These are phyloP conservation scores for Mycena albidolilacea DNA, from an alignment of 768 basidiomycete species.

Conservation along the genomic window DNA sequence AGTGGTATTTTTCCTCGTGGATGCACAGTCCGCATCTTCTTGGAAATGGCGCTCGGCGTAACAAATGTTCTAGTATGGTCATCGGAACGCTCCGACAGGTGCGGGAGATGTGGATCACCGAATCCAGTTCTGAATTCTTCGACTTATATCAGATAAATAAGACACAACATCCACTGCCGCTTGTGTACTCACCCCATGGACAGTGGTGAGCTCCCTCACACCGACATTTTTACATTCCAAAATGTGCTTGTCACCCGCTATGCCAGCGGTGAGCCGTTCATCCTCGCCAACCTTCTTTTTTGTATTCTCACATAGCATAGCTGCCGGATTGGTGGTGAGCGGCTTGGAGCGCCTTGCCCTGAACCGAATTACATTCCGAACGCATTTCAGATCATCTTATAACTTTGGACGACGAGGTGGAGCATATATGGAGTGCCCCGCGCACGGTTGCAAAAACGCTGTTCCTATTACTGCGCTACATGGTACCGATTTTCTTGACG, in stretches of 20 bases:
- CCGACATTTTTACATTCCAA: neutral
- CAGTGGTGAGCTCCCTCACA: neutral
- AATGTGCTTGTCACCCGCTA: constrained; percentile 17
- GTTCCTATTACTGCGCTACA: constrained; percentile 52
- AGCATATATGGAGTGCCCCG: constrained; percentile 49
- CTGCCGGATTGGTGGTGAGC: constrained; percentile 21
- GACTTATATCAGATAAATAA: neutral
- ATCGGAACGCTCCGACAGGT: no score
- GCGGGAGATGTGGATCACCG: neutral
- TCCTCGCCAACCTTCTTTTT: neutral
- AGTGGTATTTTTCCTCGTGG: no score
- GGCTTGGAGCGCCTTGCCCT: neutral
- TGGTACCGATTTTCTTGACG: constrained; percentile 28
- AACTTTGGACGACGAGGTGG: constrained; percentile 52
- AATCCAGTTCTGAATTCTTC: neutral
- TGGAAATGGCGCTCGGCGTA: no score
- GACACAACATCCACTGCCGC: neutral
- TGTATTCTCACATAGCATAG: neutral
- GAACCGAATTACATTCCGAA: neutral
- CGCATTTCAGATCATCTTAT: constrained; percentile 45
- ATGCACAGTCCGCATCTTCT: no score
- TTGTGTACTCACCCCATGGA: constrained; percentile 11
- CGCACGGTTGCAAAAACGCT: constrained; percentile 48
- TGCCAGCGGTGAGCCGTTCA: constrained; percentile 1
- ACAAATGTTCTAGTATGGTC: no score